Base-by-base conservation (phyloP, 2,329 filamentous ascomycete genomes). In the Aureobasidium sp. region DNA sequence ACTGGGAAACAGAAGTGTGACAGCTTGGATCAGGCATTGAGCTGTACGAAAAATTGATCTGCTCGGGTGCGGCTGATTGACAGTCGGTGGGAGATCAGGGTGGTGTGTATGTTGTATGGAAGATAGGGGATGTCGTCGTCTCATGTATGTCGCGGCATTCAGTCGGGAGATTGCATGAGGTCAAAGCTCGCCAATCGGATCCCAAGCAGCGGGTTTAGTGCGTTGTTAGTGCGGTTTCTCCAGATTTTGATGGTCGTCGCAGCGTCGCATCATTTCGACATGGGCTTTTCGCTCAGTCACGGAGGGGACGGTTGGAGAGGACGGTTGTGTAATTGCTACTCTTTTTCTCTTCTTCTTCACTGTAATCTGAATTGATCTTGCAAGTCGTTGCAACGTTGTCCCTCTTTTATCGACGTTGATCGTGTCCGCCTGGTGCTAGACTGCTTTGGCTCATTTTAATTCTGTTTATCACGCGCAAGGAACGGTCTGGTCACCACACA, bases 381-480 rank as follows among this genome's bases (percentile, higher is more conserved):
- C 38, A 32, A 32, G 41, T 40, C 51, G 34, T 35, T 42, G 27
- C 41, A 54, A 54, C 51, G 51, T 54, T 34, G 51, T 40, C 51
- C 51, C 29, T 54, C 51, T 48, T 48, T 54, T 48, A 54, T 48
- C 51, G 41, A 54, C 51, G 42, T 32, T 25, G 19, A 30, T 25
- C 14, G 32, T 27, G 40, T 25, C 27, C 19, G 30, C 29, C 41
- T 45, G 51, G 40, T 48, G 34, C 34, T 42, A 47, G 40, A 38
- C 51, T 45, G 41, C 41, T 47, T 47, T 47, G 12, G 25, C 27
- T 54, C 51, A 54, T 54, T 54, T 54, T 54, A 54, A 47, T 48
- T 47, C 34, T 47, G 51, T 39, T 54, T 47, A 44, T 48, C 48
- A 39, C 50, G 41, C 40, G 41, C 41, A 41, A n/a, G n/a, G 40